Conservation (phyloP, 2,329 filamentous ascomycete genomes). For the Cladosporium austrohemisphaericum region DNA sequence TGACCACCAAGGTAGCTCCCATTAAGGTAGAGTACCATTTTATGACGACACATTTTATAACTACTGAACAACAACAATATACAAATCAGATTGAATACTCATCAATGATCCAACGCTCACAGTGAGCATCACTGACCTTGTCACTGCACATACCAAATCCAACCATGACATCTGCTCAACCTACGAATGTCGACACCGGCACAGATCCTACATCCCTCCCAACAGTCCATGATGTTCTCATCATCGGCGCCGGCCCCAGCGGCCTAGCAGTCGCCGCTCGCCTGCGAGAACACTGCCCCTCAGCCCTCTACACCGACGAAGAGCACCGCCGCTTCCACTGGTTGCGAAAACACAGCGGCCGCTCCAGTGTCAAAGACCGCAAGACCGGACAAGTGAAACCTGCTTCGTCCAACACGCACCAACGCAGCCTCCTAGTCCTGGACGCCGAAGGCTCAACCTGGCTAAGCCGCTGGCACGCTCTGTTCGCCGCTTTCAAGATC, state of each 20-base stretch:
- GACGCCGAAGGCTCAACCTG: constrained; percentile 62
- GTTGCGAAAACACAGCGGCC: constrained; percentile 62
- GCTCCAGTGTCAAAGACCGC: constrained; percentile 55
- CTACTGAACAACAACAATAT: no score
- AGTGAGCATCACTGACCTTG: no score
- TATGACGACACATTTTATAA: constrained; percentile 5
- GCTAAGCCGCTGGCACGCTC: constrained; percentile 67
- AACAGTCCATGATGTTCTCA: constrained; percentile 60
- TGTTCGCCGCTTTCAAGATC: constrained; percentile 68
- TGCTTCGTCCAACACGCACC: constrained; percentile 21
- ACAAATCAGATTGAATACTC: not conserved
- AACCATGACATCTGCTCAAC: not conserved
- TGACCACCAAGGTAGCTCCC: constrained; percentile 16
- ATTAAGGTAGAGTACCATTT: constrained; percentile 14
- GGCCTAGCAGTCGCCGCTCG: constrained; percentile 71
- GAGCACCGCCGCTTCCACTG: constrained; percentile 79
- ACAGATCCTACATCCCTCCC: not conserved
- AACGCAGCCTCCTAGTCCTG: constrained; percentile 55
- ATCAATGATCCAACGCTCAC: no score
- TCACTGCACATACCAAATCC: not conserved
- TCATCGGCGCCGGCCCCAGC: constrained; percentile 71
- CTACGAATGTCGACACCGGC: no score
- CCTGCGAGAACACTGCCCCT: constrained; percentile 68
- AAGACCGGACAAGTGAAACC: constrained; percentile 42
- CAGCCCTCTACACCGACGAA: constrained; percentile 76